These are phyloP conservation scores for Ormosia emarginata DNA, from an alignment of 306 rosid genomes.

Conservation along the genomic window DNA sequence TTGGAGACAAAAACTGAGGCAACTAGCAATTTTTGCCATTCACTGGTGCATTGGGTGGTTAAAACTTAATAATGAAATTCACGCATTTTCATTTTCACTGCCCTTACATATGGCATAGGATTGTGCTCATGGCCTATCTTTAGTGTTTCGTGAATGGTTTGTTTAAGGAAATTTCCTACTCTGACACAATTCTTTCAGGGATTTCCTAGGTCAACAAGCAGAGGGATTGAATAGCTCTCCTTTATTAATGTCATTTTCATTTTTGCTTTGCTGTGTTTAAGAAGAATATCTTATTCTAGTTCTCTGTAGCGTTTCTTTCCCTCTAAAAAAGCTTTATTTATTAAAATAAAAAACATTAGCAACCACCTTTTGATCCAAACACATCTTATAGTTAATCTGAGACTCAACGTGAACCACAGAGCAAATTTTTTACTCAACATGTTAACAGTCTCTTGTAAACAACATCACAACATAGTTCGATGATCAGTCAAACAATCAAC, in stretches of 20 bases:
- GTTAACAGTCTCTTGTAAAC: not conserved
- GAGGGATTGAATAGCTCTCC: not conserved
- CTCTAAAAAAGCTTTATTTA: not conserved
- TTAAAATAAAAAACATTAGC: not conserved
- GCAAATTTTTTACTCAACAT: not conserved
- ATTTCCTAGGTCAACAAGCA: not conserved
- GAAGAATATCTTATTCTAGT: not conserved
- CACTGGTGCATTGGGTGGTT: no score
- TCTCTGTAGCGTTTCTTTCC: not conserved
- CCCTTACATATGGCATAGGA: no score
- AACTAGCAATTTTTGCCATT: no score
- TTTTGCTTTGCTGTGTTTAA: no score
- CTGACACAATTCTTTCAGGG: not conserved
- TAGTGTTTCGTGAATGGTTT: no score
- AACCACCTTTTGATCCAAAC: not conserved
- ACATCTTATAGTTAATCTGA: conserved; percentile 1
- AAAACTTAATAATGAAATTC: no score
- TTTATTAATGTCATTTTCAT: not conserved
- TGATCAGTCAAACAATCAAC: not conserved
- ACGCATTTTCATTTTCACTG: no score
- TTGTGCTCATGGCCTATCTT: no score
- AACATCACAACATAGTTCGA: not conserved
- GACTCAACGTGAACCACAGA: not conserved
- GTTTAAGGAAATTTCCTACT: no score
- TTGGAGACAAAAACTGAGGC: no score